Percentiles rank a stretch among this genome's conserved stretches.
Evolutionary conservation across 2,329 filamentous ascomycete species (phyloP).

Genomic region (Aaosphaeria pasadenensis): DNA sequence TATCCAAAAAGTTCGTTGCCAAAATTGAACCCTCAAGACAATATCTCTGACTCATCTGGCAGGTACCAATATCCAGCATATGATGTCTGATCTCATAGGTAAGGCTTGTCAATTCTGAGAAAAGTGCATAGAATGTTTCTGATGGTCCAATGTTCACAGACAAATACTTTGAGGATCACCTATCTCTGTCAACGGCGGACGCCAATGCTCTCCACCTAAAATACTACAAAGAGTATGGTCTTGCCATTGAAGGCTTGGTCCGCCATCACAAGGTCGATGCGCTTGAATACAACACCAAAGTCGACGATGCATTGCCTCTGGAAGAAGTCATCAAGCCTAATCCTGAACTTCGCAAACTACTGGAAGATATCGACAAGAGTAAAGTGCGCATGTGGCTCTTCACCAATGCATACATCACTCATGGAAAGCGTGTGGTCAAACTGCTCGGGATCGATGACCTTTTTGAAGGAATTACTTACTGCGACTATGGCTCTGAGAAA

Average conservation of each 20-base stretch:
- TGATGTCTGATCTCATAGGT: slow-evolving; percentile 81
- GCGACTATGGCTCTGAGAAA: slow-evolving; percentile 73
- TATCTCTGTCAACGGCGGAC: slow-evolving; percentile 71
- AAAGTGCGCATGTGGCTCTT: slow-evolving; percentile 92
- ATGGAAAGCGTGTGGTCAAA: slow-evolving; percentile 77
- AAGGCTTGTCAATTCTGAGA: slow-evolving; percentile 4
- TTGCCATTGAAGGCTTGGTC: slow-evolving; percentile 94
- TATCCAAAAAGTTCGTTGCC: slow-evolving; percentile 73
- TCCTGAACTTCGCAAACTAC: slow-evolving; percentile 67
- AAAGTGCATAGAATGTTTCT: too few relatives aligned
- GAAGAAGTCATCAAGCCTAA: slow-evolving; percentile 81
- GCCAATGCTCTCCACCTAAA: slow-evolving; percentile 83
- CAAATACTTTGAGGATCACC: slow-evolving; percentile 63
- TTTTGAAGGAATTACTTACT: slow-evolving; percentile 94
- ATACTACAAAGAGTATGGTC: slow-evolving; percentile 93
- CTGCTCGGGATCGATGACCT: slow-evolving; percentile 80
- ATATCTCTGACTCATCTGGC: neutral
- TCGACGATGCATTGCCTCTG: slow-evolving; percentile 90
- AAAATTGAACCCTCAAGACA: neutral
- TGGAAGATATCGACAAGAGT: slow-evolving; percentile 76
- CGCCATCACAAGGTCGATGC: slow-evolving; percentile 94
- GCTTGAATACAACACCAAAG: slow-evolving; percentile 88
- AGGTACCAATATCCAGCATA: slow-evolving; percentile 76
- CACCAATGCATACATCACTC: slow-evolving; percentile 92
- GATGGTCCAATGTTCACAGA: slow-evolving; percentile 37